Conservation (phyloP, 208 protist genomes). For the Naegleria gruberi region DNA sequence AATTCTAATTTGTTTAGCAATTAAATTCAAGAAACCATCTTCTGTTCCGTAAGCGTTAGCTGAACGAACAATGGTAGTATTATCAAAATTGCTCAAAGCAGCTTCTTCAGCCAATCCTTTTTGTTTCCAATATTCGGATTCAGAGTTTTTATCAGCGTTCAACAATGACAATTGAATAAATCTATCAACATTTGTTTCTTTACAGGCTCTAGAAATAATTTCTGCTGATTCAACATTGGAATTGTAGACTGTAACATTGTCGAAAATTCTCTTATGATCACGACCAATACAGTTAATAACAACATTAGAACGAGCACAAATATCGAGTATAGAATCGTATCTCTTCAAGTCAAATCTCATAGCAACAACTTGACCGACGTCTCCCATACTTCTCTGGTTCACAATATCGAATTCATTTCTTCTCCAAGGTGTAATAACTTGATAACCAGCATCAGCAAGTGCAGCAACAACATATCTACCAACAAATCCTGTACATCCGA, state of each 20-base stretch:
- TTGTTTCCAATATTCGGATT: not conserved
- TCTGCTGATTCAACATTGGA: not conserved
- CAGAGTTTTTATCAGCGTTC: not conserved
- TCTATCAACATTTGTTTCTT: constrained; percentile 11
- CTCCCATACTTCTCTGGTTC: not conserved
- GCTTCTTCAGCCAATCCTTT: not conserved
- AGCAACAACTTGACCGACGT: constrained; percentile 21
- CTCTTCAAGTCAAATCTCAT: not conserved
- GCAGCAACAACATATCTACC: constrained; percentile 4
- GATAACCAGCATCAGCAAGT: not conserved
- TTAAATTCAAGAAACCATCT: constrained; percentile 14
- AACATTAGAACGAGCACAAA: constrained; percentile 11
- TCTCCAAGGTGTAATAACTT: constrained; percentile 18
- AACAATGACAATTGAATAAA: constrained; percentile 9
- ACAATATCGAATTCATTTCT: not conserved
- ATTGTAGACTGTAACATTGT: not conserved
- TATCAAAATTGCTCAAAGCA: not conserved
- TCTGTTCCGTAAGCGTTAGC: constrained; percentile 8
- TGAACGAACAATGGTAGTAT: not conserved
- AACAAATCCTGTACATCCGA: constrained; percentile 20
- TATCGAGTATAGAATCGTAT: not conserved
- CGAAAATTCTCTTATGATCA: not conserved
- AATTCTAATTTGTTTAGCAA: not conserved
- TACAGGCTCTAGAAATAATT: not conserved
- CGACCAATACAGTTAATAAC: constrained; percentile 7